These are phyloP conservation scores for Durotheca rogersii DNA, from an alignment of 495 filamentous ascomycete species.

Conservation along the genomic window DNA sequence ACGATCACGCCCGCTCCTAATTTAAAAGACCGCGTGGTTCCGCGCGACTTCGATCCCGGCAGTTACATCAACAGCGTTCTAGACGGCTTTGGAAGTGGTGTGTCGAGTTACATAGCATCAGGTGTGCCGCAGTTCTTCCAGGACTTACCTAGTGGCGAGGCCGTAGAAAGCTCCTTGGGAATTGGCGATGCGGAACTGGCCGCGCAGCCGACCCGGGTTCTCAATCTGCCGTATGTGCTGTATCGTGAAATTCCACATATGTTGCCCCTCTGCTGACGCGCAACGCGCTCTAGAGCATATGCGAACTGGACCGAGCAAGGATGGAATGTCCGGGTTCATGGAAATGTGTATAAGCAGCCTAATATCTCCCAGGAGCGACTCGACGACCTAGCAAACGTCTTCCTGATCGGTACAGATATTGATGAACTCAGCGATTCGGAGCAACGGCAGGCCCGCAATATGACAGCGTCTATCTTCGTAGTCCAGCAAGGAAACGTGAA, in stretches of 20 bases:
- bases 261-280: constrained; percentile 9
- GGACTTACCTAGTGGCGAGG: constrained; percentile 61
- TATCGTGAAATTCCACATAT: not conserved
- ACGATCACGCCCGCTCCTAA: constrained; percentile 51
- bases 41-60: constrained; percentile 41
- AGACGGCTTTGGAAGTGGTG: constrained; percentile 43
- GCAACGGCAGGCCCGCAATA: constrained; percentile 66
- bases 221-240: constrained; percentile 61
- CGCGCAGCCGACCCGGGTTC: constrained; percentile 65
- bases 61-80: constrained; percentile 51
- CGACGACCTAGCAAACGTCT: constrained; percentile 66
- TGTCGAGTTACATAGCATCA: constrained; percentile 62
- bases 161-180: constrained; percentile 59
- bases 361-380: constrained; percentile 61
- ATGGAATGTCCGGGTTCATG: constrained; percentile 76
- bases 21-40: constrained; percentile 34
- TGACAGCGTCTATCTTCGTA: constrained; percentile 70
- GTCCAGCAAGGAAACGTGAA: constrained; percentile 65
- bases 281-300: constrained; percentile 54
- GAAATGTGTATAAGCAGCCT: constrained; percentile 77
- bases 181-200: constrained; percentile 56
- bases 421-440: constrained; percentile 58
- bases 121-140: constrained; percentile 69
- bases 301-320: constrained; percentile 75
- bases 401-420: constrained; percentile 64